Conservation (phyloP, 2,329 filamentous ascomycete species). For the Bipolaris gigantea region DNA sequence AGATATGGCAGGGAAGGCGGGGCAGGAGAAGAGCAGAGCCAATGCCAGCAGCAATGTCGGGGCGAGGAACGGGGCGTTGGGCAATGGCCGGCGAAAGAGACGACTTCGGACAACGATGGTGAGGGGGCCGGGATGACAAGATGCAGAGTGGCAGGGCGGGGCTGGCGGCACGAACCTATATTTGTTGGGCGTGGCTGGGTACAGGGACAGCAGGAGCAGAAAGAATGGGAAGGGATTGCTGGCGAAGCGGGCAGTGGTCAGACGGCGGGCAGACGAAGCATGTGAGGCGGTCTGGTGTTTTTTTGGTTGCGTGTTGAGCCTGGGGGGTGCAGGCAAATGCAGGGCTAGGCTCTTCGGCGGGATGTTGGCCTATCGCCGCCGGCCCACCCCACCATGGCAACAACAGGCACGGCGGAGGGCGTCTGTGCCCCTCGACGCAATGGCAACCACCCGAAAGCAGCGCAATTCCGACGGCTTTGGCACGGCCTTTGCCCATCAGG, state of each 20-base stretch:
- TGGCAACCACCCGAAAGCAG: slow-evolving; percentile 2
- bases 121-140: slow-evolving; percentile 26
- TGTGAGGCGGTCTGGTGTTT: slow-evolving; percentile 43
- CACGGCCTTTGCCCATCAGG: not conserved
- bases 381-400: slow-evolving; percentile 13
- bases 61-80: slow-evolving; percentile 19
- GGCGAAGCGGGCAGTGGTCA: slow-evolving; percentile 21
- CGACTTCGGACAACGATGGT: slow-evolving; percentile 19
- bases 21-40: slow-evolving; percentile 12
- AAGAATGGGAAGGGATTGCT: slow-evolving; percentile 16
- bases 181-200: slow-evolving; percentile 25
- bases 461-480: slow-evolving; percentile 1
- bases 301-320: slow-evolving; percentile 39
- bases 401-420: slow-evolving; percentile 14
- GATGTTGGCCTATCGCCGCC: slow-evolving; percentile 14
- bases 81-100: slow-evolving; percentile 24
- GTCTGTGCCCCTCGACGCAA: slow-evolving; percentile 3
- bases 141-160: slow-evolving; percentile 10
- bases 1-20: slow-evolving; percentile 11
- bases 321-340: slow-evolving; percentile 25
- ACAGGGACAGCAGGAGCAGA: slow-evolving; percentile 14
- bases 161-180: slow-evolving; percentile 41
- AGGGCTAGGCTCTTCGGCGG: slow-evolving; percentile 22
- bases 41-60: slow-evolving; percentile 16
- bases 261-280: slow-evolving; percentile 24